Evolutionary conservation across 768 basidiomycete species (phyloP).

Genomic region (Russula virescens): DNA sequence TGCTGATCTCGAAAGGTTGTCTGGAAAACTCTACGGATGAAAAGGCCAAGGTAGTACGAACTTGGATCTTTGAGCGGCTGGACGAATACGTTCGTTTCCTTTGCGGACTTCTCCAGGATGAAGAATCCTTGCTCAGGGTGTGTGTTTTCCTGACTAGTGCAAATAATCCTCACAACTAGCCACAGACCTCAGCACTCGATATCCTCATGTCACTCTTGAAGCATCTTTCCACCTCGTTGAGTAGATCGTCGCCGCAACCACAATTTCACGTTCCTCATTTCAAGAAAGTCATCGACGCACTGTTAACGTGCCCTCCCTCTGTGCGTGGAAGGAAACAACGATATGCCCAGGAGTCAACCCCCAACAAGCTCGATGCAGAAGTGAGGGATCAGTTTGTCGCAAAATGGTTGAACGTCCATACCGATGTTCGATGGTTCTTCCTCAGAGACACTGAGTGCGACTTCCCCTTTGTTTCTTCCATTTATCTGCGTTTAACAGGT

Average conservation of each 20-base stretch:
- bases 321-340: constrained; percentile 26
- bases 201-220: constrained; percentile 74
- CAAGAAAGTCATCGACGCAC: constrained; percentile 52
- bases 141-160: constrained; percentile 27
- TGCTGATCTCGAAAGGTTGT: constrained; percentile 54
- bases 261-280: constrained; percentile 68
- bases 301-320: constrained; percentile 59
- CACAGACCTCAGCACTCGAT: constrained; percentile 61
- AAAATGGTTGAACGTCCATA: constrained; percentile 70
- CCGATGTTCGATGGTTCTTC: constrained; percentile 89
- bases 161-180: constrained; percentile 8
- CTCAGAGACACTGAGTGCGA: constrained; percentile 70
- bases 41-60: constrained; percentile 54
- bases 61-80: constrained; percentile 77
- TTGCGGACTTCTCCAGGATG: constrained; percentile 64
- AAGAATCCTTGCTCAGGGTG: constrained; percentile 71
- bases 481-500: constrained; percentile 23
- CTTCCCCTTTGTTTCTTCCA: not conserved
- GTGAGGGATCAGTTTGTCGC: constrained; percentile 59
- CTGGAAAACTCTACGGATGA: constrained; percentile 48
- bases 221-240: constrained; percentile 64
- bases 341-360: constrained; percentile 23
- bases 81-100: constrained; percentile 66
- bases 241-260: constrained; percentile 42
- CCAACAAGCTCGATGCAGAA: constrained; percentile 47